These are phyloP conservation scores for Uronychia binucleata DNA, from an alignment of 73 alveolate genomes.

Conservation along the genomic window DNA sequence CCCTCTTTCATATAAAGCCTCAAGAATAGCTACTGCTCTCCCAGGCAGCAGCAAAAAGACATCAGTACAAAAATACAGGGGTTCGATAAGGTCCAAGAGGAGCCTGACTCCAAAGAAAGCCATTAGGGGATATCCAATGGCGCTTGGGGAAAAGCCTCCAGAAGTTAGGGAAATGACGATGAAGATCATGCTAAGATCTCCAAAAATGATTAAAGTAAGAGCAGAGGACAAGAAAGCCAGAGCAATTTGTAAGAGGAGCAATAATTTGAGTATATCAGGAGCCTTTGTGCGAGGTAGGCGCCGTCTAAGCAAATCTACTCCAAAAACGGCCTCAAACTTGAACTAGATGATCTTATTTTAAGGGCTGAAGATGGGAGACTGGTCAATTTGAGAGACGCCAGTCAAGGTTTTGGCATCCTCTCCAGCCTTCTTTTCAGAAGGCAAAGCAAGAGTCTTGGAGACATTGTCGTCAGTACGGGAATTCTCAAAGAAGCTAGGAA, in stretches of 20 bases:
- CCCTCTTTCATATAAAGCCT: not conserved
- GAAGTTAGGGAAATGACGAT: not conserved
- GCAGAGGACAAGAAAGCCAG: not conserved
- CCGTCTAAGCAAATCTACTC: not conserved
- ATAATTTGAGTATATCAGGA: not conserved
- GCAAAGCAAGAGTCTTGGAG: not conserved
- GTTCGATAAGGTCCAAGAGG: not conserved
- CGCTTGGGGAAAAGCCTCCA: not conserved
- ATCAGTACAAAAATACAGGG: not conserved
- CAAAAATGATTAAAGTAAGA: no score
- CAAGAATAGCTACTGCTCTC: not conserved
- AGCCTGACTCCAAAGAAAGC: not conserved
- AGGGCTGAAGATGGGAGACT: not conserved
- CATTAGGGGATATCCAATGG: not conserved
- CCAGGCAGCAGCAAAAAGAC: not conserved
- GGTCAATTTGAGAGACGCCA: not conserved
- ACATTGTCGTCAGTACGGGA: not conserved
- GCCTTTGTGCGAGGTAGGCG: not conserved
- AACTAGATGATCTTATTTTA: not conserved
- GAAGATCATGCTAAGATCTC: not conserved
- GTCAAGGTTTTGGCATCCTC: not conserved
- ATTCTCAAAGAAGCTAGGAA: not conserved
- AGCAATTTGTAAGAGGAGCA: not conserved
- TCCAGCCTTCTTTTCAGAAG: not conserved
- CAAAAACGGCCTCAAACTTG: not conserved